A percentile compares a stretch with the other conserved stretches of the same genome.
Conservation (phyloP, 768 basidiomycete genomes). For the Hygrocybe punicea region DNA sequence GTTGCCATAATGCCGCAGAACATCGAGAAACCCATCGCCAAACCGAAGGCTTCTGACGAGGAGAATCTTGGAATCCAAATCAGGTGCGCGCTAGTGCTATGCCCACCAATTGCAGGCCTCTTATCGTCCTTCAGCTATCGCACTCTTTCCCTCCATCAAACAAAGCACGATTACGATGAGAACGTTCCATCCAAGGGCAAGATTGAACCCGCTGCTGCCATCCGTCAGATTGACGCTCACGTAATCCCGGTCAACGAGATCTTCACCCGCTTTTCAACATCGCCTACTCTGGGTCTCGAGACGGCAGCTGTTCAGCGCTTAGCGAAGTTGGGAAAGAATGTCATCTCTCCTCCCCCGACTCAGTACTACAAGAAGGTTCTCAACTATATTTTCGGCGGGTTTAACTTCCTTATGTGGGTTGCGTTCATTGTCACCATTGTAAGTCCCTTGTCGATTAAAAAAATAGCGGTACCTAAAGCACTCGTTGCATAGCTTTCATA, state of each 20-base stretch:
- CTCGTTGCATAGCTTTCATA: slow-evolving; percentile 45
- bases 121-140: slow-evolving; percentile 3
- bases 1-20: not conserved
- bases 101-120: not conserved
- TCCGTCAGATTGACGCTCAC: slow-evolving; percentile 50
- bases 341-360: slow-evolving; percentile 47
- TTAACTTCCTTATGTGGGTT: slow-evolving; percentile 55
- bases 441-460: slow-evolving; percentile 14
- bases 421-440: slow-evolving; percentile 49
- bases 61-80: slow-evolving; percentile 3
- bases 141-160: slow-evolving; percentile 7
- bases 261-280: slow-evolving; percentile 43
- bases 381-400: slow-evolving; percentile 56
- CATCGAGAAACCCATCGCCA: not conserved
- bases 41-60: not conserved
- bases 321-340: slow-evolving; percentile 43
- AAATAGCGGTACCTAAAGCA: not conserved
- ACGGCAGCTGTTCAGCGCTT: slow-evolving; percentile 39
- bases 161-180: not conserved
- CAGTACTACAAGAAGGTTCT: slow-evolving; percentile 48
- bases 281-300: slow-evolving; percentile 47
- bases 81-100: not conserved
- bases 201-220: slow-evolving; percentile 37
- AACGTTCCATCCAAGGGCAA: not conserved
- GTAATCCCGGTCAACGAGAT: slow-evolving; percentile 40